phyloP scores from a whole-genome alignment of 495 filamentous ascomycete genomes.

The Penicillium daleae region DNA sequence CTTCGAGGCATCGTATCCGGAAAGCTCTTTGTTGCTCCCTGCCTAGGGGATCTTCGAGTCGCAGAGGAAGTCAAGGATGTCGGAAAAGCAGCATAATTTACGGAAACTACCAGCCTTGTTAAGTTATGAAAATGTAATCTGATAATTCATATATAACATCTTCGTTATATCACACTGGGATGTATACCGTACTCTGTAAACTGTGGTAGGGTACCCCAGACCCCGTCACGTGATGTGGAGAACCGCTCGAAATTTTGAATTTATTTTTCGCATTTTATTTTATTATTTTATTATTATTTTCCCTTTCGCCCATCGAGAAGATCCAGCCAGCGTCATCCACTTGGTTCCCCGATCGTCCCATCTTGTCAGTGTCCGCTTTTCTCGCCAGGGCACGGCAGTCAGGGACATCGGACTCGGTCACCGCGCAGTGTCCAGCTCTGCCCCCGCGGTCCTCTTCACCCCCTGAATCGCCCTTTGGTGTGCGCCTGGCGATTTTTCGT shows the following conservation, averaged over 20 bases:
- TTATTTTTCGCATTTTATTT: slow-evolving; percentile 24
- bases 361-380: slow-evolving; percentile 11
- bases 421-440: slow-evolving; percentile 12
- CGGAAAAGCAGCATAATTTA: slow-evolving; percentile 17
- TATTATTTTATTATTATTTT: slow-evolving; percentile 25
- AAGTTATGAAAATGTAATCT: background rate
- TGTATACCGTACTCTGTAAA: background rate
- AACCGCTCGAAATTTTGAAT: slow-evolving; percentile 8
- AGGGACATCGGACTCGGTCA: slow-evolving; percentile 10
- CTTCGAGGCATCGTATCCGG: slow-evolving; percentile 48
- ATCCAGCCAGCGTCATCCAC: slow-evolving; percentile 34
- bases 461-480: slow-evolving; percentile 30
- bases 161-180: background rate
- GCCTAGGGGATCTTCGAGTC: slow-evolving; percentile 47
- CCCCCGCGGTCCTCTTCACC: slow-evolving; percentile 12
- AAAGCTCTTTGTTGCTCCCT: slow-evolving; percentile 55
- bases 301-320: slow-evolving; percentile 24
- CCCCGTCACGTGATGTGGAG: slow-evolving; percentile 35
- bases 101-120: too few relatives aligned
- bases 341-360: slow-evolving; percentile 28
- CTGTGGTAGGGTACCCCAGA: slow-evolving; percentile 6
- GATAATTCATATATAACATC: background rate
- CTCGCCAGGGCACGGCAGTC: slow-evolving; percentile 3
- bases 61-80: slow-evolving; percentile 25
- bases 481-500: slow-evolving; percentile 27